Evolutionary conservation across 805 yeast genomes (phyloP).

Genomic region (Ogataea paradorogensis): DNA sequence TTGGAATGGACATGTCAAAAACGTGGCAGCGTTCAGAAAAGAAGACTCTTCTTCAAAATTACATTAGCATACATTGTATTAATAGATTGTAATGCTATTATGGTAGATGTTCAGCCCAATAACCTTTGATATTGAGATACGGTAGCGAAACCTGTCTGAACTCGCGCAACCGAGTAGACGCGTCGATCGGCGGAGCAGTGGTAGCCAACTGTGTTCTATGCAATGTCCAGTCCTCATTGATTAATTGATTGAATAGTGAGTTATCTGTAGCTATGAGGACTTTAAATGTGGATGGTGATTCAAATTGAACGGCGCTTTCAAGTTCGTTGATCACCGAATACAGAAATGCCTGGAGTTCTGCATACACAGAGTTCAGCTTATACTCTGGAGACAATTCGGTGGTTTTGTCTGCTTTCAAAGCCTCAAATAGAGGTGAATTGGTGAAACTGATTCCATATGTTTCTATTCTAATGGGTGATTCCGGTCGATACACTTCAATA

Average conservation of each 20-base stretch:
- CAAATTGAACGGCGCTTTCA: slow-evolving; percentile 15
- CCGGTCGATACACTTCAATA: slow-evolving; percentile 20
- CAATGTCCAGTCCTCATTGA: slow-evolving; percentile 26
- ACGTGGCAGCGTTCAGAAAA: slow-evolving; percentile 15
- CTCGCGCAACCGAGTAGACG: slow-evolving; percentile 16
- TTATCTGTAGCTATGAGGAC: slow-evolving; percentile 23
- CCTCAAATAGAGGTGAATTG: slow-evolving; percentile 27
- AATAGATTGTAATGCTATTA: slow-evolving; percentile 7
- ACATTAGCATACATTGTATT: slow-evolving; percentile 15
- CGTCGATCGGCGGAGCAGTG: slow-evolving; percentile 10
- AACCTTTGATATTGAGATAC: slow-evolving; percentile 27
- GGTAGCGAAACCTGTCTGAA: slow-evolving; percentile 27
- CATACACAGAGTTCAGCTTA: slow-evolving; percentile 15
- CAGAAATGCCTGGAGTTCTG: slow-evolving; percentile 27
- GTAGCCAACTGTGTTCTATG: slow-evolving; percentile 13
- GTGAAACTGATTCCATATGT: slow-evolving; percentile 30
- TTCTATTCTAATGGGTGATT: slow-evolving; percentile 10
- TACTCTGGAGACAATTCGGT: slow-evolving; percentile 14
- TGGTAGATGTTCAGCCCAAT: slow-evolving; percentile 15
- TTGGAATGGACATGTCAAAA: slow-evolving; percentile 20
- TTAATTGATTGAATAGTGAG: slow-evolving; percentile 15
- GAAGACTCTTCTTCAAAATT: slow-evolving; percentile 21
- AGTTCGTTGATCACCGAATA: slow-evolving; percentile 26
- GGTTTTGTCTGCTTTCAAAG: slow-evolving; percentile 9
- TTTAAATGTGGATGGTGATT: slow-evolving; percentile 20